These are phyloP conservation scores for Cytospora schulzeri DNA, from an alignment of 2,329 filamentous ascomycete genomes.

Conservation along the genomic window DNA sequence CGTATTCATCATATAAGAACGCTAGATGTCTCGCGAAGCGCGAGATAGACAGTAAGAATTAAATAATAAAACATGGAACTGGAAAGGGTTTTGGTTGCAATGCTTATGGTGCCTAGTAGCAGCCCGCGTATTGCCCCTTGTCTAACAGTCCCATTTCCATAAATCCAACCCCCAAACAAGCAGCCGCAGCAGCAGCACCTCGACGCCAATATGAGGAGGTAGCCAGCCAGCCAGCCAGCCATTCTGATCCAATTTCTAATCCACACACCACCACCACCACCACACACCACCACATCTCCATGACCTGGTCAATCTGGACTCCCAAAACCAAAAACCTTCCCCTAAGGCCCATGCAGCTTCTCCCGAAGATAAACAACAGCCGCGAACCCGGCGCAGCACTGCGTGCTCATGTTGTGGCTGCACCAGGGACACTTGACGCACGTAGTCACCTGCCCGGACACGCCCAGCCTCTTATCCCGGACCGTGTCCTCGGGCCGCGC, in stretches of 20 bases:
- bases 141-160: not conserved
- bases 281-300: no score
- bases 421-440: constrained; percentile 73
- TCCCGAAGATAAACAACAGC: constrained; percentile 68
- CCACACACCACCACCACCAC: not conserved
- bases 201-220: not conserved
- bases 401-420: constrained; percentile 67
- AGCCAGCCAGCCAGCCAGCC: no score
- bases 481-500: constrained; percentile 58
- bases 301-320: not conserved
- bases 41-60: not conserved
- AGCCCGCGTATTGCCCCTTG: not conserved
- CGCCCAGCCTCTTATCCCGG: constrained; percentile 52
- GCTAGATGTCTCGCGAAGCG: not conserved
- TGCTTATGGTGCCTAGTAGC: not conserved
- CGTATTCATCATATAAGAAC: not conserved
- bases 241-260: no score
- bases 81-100: not conserved
- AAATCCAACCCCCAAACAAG: no score
- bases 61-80: not conserved
- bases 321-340: no score
- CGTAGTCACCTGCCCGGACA: constrained; percentile 60
- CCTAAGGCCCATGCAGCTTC: constrained; percentile 50
- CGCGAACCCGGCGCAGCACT: constrained; percentile 70
- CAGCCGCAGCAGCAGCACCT: no score